A percentile compares a stretch with the other conserved stretches of the same genome.
Evolutionary conservation across 371 early-diverging fungal species (phyloP).

Genomic region (Mycotypha africana): DNA sequence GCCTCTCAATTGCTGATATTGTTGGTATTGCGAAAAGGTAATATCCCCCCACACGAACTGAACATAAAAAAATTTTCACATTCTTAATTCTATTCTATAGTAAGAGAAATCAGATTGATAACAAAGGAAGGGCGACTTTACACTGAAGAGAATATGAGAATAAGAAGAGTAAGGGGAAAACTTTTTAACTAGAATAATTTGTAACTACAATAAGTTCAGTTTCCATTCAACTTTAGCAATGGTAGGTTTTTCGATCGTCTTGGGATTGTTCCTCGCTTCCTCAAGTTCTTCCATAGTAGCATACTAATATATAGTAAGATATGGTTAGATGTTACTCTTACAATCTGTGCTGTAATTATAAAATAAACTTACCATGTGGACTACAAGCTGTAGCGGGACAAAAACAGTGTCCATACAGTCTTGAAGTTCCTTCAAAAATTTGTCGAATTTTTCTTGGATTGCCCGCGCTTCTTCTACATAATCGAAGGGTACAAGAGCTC

Average conservation of each 20-base stretch:
- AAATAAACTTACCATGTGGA: constrained; percentile 30
- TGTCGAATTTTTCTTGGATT: constrained; percentile 38
- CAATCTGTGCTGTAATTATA: no score
- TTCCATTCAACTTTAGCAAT: constrained; percentile 39
- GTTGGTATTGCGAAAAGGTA: no score
- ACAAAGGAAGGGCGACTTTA: no score
- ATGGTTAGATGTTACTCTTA: neutral
- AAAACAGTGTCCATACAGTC: constrained; percentile 30
- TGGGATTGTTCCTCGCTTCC: constrained; percentile 25
- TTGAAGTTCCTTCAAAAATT: constrained; percentile 27
- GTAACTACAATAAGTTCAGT: constrained; percentile 29
- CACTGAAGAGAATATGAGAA: no score
- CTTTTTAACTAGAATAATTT: no score
- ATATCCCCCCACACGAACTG: no score
- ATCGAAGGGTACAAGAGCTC: constrained; percentile 40
- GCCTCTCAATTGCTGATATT: no score
- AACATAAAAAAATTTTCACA: no score
- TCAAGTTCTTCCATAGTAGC: constrained; percentile 36
- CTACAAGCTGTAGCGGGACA: constrained; percentile 36
- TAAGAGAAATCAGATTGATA: no score
- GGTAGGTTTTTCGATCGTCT: constrained; percentile 36
- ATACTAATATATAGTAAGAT: constrained; percentile 19
- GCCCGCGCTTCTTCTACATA: constrained; percentile 40
- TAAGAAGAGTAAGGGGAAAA: neutral
- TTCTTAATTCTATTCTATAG: no score